Evolutionary conservation across 768 basidiomycete species (phyloP).

Genomic region (Podaxis sp.): DNA sequence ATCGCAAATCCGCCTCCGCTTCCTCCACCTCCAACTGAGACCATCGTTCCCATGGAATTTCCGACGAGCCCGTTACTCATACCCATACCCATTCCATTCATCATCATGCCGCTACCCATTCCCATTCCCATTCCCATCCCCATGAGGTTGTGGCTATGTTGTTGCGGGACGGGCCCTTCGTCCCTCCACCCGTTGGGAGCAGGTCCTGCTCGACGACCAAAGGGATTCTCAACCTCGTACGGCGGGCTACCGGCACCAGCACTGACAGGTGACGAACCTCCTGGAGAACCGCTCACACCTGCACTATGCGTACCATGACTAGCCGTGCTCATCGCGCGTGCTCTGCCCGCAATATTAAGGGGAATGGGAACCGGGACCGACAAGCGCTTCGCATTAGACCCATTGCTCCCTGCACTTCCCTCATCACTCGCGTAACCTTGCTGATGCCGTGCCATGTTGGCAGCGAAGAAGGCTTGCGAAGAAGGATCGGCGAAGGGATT

Average conservation of each 20-base stretch:
- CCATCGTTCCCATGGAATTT: constrained; percentile 13
- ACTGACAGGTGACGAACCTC: constrained; percentile 7
- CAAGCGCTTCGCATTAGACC: constrained; percentile 8
- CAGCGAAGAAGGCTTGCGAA: constrained; percentile 11
- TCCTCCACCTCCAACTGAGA: constrained; percentile 17
- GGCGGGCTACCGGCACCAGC: constrained; percentile 12
- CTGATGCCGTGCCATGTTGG: constrained; percentile 8
- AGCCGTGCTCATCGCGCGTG: constrained; percentile 8
- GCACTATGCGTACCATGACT: constrained; percentile 6
- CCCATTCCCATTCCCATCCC: constrained; percentile 10
- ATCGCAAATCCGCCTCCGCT: constrained; percentile 19
- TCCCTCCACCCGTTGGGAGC: constrained; percentile 9
- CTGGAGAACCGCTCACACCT: constrained; percentile 6
- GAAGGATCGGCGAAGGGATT: constrained; percentile 11
- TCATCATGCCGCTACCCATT: constrained; percentile 4
- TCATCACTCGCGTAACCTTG: constrained; percentile 10
- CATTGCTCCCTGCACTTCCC: constrained; percentile 7
- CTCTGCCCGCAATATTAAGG: background rate
- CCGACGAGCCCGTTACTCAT: constrained; percentile 12
- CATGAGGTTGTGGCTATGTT: constrained; percentile 4
- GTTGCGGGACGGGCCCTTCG: background rate
- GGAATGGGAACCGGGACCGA: constrained; percentile 6
- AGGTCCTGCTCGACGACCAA: background rate
- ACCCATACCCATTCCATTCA: constrained; percentile 13
- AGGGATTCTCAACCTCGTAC: constrained; percentile 11